phyloP scores from a whole-genome alignment of 305 asterid genomes.

The Galium porrigens region DNA sequence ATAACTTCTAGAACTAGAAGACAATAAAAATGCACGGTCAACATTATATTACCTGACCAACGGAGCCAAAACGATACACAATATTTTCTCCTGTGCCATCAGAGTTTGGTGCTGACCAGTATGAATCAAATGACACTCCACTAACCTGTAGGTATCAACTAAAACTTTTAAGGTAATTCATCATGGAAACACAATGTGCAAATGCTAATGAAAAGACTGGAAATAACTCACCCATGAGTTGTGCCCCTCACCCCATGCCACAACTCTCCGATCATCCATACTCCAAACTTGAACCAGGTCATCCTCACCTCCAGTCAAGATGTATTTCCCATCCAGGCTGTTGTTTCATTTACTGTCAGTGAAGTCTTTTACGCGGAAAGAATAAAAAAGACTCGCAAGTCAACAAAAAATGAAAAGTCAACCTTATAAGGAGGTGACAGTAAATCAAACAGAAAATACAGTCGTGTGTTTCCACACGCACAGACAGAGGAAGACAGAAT shows the following conservation, averaged over 20 bases:
- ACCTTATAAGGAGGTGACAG: slow-evolving; percentile 10
- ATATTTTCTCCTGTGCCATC: slow-evolving; percentile 63
- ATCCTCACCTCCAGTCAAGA: slow-evolving; percentile 95
- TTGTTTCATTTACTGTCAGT: slow-evolving; percentile 34
- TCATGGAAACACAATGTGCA: background rate
- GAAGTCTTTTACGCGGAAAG: slow-evolving; percentile 16
- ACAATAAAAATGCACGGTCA: background rate
- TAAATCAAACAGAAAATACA: background rate
- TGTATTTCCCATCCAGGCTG: slow-evolving; percentile 95
- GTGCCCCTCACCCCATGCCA: slow-evolving; percentile 99
- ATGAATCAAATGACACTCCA: slow-evolving; percentile 90
- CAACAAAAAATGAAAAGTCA: slow-evolving; percentile 2
- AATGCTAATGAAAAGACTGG: background rate
- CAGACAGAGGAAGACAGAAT: slow-evolving; percentile 13
- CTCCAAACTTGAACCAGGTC: slow-evolving; percentile 99
- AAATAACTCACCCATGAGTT: slow-evolving; percentile 80
- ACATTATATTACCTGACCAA: slow-evolving; percentile 62
- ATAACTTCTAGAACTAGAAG: no score
- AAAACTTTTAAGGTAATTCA: background rate
- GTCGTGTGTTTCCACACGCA: background rate
- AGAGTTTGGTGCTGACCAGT: slow-evolving; percentile 79
- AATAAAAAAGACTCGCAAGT: background rate
- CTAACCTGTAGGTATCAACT: slow-evolving; percentile 49
- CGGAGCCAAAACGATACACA: slow-evolving; percentile 94
- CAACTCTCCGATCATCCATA: slow-evolving; percentile 88